Evolutionary conservation across 1,284 basidiomycete genomes (phyloP).

Genomic region (Ceratobasidium sp.): DNA sequence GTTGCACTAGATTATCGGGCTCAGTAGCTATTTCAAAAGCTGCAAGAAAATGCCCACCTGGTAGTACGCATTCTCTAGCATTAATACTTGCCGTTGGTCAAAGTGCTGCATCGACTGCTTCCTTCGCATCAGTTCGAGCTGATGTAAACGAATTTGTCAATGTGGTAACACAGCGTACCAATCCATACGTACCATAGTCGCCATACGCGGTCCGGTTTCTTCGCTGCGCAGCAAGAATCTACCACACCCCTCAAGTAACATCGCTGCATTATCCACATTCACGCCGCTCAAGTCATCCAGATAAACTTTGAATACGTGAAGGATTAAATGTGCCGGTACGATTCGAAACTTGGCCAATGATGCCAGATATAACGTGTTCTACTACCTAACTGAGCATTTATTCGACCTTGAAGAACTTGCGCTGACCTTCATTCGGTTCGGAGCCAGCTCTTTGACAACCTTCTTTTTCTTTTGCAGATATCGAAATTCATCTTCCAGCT

Average conservation of each 20-base stretch:
- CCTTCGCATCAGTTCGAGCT: slow-evolving; percentile 94
- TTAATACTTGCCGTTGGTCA: slow-evolving; percentile 88
- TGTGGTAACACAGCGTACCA: not conserved
- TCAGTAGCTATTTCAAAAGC: slow-evolving; percentile 29
- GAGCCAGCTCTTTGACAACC: slow-evolving; percentile 88
- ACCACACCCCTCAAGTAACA: slow-evolving; percentile 94
- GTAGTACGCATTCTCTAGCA: slow-evolving; percentile 99
- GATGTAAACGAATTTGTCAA: slow-evolving; percentile 14
- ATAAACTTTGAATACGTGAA: slow-evolving; percentile 97
- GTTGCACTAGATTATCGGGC: slow-evolving; percentile 77
- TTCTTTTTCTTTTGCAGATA: slow-evolving; percentile 97
- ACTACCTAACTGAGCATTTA: slow-evolving; percentile 44
- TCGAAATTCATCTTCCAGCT: slow-evolving; percentile 97
- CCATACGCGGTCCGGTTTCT: slow-evolving; percentile 88
- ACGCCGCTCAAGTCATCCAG: slow-evolving; percentile 94
- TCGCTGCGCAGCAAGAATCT: slow-evolving; percentile 91
- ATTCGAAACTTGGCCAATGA: slow-evolving; percentile 96
- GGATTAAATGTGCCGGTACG: slow-evolving; percentile 91
- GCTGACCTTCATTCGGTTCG: slow-evolving; percentile 84
- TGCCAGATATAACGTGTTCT: slow-evolving; percentile 92
- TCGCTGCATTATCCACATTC: slow-evolving; percentile 94
- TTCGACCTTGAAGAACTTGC: not conserved
- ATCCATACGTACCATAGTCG: slow-evolving; percentile 74
- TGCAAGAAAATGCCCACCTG: slow-evolving; percentile 68
- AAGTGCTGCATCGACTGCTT: slow-evolving; percentile 95